Base-by-base conservation (phyloP, 305 asterid genomes). In the Fraxinus angustifolia region DNA sequence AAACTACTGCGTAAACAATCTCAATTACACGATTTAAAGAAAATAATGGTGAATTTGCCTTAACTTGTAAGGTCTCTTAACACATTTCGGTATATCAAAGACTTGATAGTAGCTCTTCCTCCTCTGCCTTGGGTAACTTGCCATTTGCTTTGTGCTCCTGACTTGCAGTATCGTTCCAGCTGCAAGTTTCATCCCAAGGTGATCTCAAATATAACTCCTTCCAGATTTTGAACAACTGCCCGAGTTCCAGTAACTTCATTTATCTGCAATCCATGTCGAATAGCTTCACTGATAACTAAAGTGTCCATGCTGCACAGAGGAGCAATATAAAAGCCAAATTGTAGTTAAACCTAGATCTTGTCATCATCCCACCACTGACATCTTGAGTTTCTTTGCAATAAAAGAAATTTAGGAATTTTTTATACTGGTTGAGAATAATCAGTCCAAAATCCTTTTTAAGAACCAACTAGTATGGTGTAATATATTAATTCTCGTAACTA, bases 201-300 rank as follows among this genome's bases (percentile, higher is more conserved):
- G 42, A 93, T 85, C 88, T 94, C 97, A 75, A 81, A 94, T 28
- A 94, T 87, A 53, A 90, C 93, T 67, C 98, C 98, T 85, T 87
- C 89, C 56, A 88, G 95, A 84, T 92, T 85, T 87, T 87, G 84
- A 77, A 93, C 84, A 3, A 83, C 81, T 38, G 84, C 58, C 8
- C 94, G 94, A 72, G 97, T 93, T 85, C 94, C 97, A 70, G 79
- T 85, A 30, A 92, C 91, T 90, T 93, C 98, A 68, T 84, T 84
- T 73, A 94, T 80, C 50, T 34, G 81, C 84, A 94, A 76, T 78
- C 97, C 97, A 80, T 88, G 96, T 68, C 80, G 87, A 79, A 80
- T 58, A 72, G 97, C 98, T 89, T 94, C 98, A 60, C 79, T 82
- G 17, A 89, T 79, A 62, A 94, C 98, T 87, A 94, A 81, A 34